Percentiles rank a stretch among this genome's conserved stretches.
Conservation (phyloP, 2,329 filamentous ascomycete species). For the Aureobasidium sp. region DNA sequence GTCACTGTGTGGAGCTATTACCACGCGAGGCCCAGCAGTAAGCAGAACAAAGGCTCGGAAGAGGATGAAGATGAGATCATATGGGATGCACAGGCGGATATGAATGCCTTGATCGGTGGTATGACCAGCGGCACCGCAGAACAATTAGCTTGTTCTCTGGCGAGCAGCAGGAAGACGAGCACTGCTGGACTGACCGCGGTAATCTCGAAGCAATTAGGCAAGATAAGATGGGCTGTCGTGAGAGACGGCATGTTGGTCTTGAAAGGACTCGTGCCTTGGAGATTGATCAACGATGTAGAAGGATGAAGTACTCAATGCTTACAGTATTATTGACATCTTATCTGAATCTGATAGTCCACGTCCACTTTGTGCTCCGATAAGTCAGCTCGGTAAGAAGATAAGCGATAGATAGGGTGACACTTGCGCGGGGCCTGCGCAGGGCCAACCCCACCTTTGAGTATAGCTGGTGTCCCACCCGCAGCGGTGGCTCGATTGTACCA, state of each 20-base stretch:
- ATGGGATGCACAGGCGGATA: constrained; percentile 45
- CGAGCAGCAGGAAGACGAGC: constrained; percentile 37
- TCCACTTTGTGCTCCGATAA: no score
- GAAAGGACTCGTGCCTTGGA: constrained; percentile 34
- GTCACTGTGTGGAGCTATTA: constrained; percentile 54
- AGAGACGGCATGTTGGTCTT: constrained; percentile 56
- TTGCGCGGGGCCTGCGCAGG: background rate
- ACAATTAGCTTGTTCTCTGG: constrained; percentile 26
- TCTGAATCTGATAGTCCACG: no score
- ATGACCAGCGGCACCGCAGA: constrained; percentile 36
- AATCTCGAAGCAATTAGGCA: constrained; percentile 50
- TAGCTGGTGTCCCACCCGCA: no score
- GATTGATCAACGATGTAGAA: constrained; percentile 26
- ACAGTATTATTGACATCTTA: background rate
- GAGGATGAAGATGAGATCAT: constrained; percentile 41
- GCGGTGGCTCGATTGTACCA: background rate
- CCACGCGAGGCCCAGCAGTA: constrained; percentile 29
- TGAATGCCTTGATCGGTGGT: constrained; percentile 37
- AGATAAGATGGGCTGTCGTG: constrained; percentile 55
- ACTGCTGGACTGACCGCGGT: constrained; percentile 49
- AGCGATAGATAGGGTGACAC: background rate
- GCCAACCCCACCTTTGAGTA: background rate
- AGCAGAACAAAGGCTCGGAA: constrained; percentile 14
- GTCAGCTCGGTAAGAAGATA: background rate
- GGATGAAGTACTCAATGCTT: background rate